Evolutionary conservation across 331 rosid species (phyloP).

Genomic region (Pyrus hybrid): DNA sequence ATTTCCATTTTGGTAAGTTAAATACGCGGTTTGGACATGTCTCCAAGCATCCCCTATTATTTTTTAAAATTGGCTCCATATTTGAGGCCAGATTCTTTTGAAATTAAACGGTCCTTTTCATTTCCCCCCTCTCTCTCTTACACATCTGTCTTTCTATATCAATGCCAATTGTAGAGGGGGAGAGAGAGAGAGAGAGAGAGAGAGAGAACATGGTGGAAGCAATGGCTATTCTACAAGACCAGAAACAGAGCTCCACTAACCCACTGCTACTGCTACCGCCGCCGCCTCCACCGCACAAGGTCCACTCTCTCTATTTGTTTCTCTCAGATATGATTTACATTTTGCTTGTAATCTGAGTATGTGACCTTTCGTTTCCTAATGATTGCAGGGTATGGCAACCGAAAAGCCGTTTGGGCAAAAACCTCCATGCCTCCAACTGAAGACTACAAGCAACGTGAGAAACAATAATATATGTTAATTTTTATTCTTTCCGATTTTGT

Average conservation of each 20-base stretch:
- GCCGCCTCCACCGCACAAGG: not conserved
- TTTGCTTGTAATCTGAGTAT: not conserved
- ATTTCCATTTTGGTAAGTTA: not conserved
- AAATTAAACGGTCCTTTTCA: too few species aligned
- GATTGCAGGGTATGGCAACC: slow-evolving; percentile 12
- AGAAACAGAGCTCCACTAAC: not conserved
- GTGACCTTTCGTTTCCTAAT: not conserved
- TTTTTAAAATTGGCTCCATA: not conserved
- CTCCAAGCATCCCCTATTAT: not conserved
- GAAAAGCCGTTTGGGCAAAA: slow-evolving; percentile 1
- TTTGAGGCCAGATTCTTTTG: not conserved
- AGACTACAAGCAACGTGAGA: slow-evolving; percentile 11
- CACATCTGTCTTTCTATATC: not conserved
- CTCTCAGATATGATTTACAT: not conserved
- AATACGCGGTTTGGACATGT: not conserved
- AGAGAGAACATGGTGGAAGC: not conserved
- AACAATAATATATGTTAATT: not conserved
- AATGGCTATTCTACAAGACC: not conserved
- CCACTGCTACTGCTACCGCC: not conserved
- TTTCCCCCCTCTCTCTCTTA: too few species aligned
- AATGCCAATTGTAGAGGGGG: not conserved
- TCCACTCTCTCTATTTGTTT: not conserved
- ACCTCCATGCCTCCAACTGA: not conserved
- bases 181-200: too few species aligned
- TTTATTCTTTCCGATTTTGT: not conserved